Conservation (phyloP, 257 asterid species). For the Dorcoceras hygrometricum region DNA sequence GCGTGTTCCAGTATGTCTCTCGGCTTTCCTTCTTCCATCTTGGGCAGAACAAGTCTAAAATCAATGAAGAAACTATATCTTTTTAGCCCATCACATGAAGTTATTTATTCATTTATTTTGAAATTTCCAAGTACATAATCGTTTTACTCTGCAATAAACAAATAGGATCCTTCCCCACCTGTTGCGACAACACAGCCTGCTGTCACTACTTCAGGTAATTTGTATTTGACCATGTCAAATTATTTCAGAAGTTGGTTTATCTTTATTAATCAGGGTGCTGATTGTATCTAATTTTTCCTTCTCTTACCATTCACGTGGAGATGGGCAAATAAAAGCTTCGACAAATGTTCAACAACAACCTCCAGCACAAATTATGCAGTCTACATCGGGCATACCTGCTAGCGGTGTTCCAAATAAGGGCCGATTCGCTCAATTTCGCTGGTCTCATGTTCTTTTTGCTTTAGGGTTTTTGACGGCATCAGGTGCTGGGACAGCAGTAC, state of each 20-base stretch:
- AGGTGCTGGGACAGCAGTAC: slow-evolving; percentile 81
- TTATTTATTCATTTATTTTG: slow-evolving; percentile 1
- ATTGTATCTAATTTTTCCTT: slow-evolving; percentile 23
- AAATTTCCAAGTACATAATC: slow-evolving; percentile 9
- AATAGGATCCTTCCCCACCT: slow-evolving; percentile 72
- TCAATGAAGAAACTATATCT: not conserved
- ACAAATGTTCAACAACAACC: slow-evolving; percentile 51
- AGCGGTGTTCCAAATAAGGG: slow-evolving; percentile 46
- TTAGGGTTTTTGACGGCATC: slow-evolving; percentile 71
- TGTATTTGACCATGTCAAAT: not conserved
- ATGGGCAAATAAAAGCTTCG: slow-evolving; percentile 51
- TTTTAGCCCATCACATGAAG: not conserved
- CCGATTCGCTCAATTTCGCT: slow-evolving; percentile 53
- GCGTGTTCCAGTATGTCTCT: slow-evolving; percentile 79
- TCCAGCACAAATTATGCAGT: slow-evolving; percentile 49
- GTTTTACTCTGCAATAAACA: slow-evolving; percentile 30
- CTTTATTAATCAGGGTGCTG: slow-evolving; percentile 16
- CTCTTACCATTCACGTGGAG: slow-evolving; percentile 33
- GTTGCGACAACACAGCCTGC: slow-evolving; percentile 48
- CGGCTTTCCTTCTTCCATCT: slow-evolving; percentile 14
- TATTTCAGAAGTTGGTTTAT: slow-evolving; percentile 11
- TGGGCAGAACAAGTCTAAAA: not conserved
- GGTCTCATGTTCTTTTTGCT: slow-evolving; percentile 86
- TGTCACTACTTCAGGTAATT: slow-evolving; percentile 60
- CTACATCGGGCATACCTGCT: slow-evolving; percentile 39